Base-by-base conservation (phyloP, 257 asterid genomes). In the Lantana camara region DNA sequence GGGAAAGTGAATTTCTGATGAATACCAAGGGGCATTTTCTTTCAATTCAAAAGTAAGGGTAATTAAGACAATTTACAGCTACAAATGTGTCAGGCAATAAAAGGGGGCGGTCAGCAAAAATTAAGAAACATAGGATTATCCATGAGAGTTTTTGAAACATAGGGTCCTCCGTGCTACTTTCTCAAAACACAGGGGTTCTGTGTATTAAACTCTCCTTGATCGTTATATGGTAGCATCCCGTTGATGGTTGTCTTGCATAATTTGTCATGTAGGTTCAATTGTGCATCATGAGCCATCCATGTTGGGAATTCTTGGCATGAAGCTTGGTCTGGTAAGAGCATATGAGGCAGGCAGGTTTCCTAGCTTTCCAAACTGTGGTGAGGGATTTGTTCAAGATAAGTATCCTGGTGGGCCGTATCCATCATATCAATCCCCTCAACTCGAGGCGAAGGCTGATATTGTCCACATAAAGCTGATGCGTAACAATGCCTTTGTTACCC, bases 391-490 rank as follows among this genome's bases (percentile, higher is more conserved):
- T 47, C 63, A 14, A 9, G 75, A 73, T 6, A 52, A 70, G 30
- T 64, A 64, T 7, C 7, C 2, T 20, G 38, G 24, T 50, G 3
- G 13, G 1, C n/a, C n/a, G n/a, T n/a, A n/a, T n/a, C n/a, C n/a
- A n/a, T n/a, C n/a, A n/a, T n/a, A 68, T 32, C 11, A 72, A 10
- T 80, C 49, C 42, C 24, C 60, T 34, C 79, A 52, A 20, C 22
- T 79, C 0, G 99, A 94, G 83, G 38, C 86, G 15, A 84, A 90
- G 79, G 91, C 95, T 45, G 99, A 90, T 74, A 58, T 90, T 20
- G 93, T 94, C 56, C 99, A 91, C 71, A 85, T 93, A 35, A 94
- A 85, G 85, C 74, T 94, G 74, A 82, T 86, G 65, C 83, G 95
- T 32, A 94, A 94, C 70, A 94, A 94, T 53, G 83, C 96, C 12